A percentile compares a stretch with the other conserved stretches of the same genome.
These are phyloP conservation scores for Penicillium lagena DNA, from an alignment of 495 filamentous ascomycete species.

Conservation along the genomic window DNA sequence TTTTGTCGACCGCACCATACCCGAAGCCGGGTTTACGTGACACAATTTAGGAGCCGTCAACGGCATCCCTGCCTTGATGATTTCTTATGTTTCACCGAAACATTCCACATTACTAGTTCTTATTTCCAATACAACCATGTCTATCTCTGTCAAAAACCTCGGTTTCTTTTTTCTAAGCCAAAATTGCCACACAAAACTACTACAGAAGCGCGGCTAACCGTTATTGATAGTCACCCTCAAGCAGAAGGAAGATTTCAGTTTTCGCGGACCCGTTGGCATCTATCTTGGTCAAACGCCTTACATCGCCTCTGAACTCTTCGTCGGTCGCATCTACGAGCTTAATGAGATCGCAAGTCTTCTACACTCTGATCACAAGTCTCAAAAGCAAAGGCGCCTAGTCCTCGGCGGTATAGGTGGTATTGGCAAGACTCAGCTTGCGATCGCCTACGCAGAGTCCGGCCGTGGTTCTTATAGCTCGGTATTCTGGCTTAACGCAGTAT, in stretches of 20 bases:
- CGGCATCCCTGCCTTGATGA: too few relatives aligned
- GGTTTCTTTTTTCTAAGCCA: too few relatives aligned
- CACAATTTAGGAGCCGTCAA: too few relatives aligned
- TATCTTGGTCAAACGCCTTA: constrained; percentile 2
- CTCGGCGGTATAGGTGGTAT: constrained; percentile 6
- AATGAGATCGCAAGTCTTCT: neutral
- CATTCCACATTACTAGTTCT: too few relatives aligned
- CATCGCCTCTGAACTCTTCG: constrained; percentile 2
- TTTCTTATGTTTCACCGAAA: too few relatives aligned
- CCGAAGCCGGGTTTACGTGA: too few relatives aligned
- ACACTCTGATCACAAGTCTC: neutral
- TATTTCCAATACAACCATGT: too few relatives aligned
- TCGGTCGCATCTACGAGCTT: constrained; percentile 4
- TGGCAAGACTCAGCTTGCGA: constrained; percentile 11
- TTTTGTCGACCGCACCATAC: too few relatives aligned
- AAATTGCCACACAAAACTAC: too few relatives aligned
- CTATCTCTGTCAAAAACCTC: too few relatives aligned
- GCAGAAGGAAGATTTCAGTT: constrained; percentile 3
- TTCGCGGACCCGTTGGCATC: constrained; percentile 1
- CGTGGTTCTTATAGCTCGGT: constrained; percentile 1
- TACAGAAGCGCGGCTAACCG: too few relatives aligned
- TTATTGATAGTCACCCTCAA: too few relatives aligned
- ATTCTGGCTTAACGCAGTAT: constrained; percentile 7
- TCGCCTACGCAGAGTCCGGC: constrained; percentile 2
- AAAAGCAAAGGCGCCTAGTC: neutral